Evolutionary conservation across 2,329 filamentous ascomycete species (phyloP).

Genomic region (Esteya vermicola): DNA sequence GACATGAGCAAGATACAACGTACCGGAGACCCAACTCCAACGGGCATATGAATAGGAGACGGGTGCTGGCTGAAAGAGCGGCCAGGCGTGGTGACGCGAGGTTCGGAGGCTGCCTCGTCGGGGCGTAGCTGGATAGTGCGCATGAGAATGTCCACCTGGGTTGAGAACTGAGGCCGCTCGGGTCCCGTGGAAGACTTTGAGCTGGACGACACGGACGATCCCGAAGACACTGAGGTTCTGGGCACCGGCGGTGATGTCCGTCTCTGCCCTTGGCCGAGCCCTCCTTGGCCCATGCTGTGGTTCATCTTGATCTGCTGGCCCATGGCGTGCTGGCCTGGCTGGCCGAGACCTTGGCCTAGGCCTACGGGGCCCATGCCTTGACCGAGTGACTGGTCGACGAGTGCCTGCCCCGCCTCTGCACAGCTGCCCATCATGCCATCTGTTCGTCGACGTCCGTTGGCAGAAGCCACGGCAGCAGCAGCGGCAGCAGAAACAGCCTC

Average conservation of each 20-base stretch:
- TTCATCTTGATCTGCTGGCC: too few species aligned
- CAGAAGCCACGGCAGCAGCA: too few species aligned
- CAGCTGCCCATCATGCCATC: too few species aligned
- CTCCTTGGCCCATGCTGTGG: too few species aligned
- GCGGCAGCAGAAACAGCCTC: not conserved
- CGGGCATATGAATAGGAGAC: not conserved
- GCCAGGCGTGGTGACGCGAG: conserved; percentile 1
- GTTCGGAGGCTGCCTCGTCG: conserved; percentile 38
- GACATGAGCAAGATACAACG: too few species aligned
- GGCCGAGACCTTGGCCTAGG: not conserved
- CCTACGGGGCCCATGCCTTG: not conserved
- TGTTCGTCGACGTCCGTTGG: too few species aligned
- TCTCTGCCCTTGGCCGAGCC: too few species aligned
- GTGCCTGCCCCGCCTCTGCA: too few species aligned
- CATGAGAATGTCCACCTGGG: conserved; percentile 78
- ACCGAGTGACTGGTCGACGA: too few species aligned
- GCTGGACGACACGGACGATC: not conserved
- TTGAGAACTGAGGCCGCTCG: conserved; percentile 48
- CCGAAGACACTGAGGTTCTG: not conserved
- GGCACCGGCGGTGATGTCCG: not conserved
- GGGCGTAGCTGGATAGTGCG: conserved; percentile 65
- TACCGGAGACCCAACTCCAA: too few species aligned
- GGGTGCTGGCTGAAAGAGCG: not conserved
- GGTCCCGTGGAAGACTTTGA: not conserved
- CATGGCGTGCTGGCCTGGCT: not conserved